Evolutionary conservation across 2,329 filamentous ascomycete species (phyloP).

Genomic region (Botrytis pseudocinerea): DNA sequence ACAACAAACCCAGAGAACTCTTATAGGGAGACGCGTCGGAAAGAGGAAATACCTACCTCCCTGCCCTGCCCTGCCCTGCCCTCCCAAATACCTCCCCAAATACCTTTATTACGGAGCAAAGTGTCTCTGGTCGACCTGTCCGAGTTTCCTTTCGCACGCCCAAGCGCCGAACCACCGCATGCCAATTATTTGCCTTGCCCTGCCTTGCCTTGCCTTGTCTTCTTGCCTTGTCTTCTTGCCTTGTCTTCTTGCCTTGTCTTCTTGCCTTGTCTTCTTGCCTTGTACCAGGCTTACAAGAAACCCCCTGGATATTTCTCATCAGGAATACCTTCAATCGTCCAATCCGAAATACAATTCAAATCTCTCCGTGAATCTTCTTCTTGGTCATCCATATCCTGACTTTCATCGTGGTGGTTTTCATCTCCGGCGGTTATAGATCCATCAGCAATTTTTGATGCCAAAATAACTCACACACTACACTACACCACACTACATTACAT

Average conservation of each 20-base stretch:
- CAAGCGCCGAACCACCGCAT: conserved; percentile 20
- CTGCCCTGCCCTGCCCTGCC: no score
- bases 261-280: not conserved
- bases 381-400: not conserved
- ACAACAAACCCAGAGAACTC: not conserved
- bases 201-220: not conserved
- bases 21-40: not conserved
- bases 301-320: conserved; percentile 22
- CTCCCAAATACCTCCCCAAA: no score
- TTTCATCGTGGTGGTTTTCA: not conserved
- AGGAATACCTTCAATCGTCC: conserved; percentile 24
- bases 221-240: not conserved
- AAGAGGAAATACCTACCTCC: not conserved
- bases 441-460: conserved; percentile 11
- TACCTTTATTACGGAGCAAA: not conserved
- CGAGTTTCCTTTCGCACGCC: not conserved
- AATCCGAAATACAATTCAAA: conserved; percentile 12
- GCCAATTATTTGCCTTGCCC: conserved; percentile 5
- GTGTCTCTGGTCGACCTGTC: not conserved
- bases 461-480: conserved; percentile 16
- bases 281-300: conserved; percentile 13
- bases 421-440: not conserved
- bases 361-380: conserved; percentile 3
- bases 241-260: not conserved
- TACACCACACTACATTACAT: not conserved